Percentiles rank a stretch among this genome's conserved stretches.
phyloP scores from a whole-genome alignment of 768 basidiomycete genomes.

The Gyrodon lividus region DNA sequence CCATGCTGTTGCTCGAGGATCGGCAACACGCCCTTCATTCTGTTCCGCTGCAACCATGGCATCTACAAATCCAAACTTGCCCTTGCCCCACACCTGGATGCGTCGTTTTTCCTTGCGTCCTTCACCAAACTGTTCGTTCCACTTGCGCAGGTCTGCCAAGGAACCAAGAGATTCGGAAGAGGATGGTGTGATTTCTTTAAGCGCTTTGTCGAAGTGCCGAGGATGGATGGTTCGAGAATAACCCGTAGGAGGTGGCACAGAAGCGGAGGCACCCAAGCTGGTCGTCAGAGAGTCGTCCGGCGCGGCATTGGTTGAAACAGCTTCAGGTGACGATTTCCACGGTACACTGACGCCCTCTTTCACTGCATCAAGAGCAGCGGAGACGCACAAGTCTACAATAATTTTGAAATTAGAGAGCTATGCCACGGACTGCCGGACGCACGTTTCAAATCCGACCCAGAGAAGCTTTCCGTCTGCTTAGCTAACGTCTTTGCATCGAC shows the following conservation, averaged over 20 bases:
- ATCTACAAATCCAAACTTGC: slow-evolving; percentile 81
- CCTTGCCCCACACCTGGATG: slow-evolving; percentile 83
- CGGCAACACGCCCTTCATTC: slow-evolving; percentile 46
- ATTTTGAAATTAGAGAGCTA: slow-evolving; percentile 7
- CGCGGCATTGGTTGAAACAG: not conserved
- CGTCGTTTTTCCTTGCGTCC: slow-evolving; percentile 65
- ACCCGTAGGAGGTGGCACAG: slow-evolving; percentile 5
- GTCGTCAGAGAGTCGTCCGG: not conserved
- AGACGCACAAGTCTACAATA: slow-evolving; percentile 80
- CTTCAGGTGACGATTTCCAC: slow-evolving; percentile 46
- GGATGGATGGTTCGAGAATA: slow-evolving; percentile 43
- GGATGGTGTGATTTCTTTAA: slow-evolving; percentile 88
- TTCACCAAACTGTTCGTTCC: slow-evolving; percentile 95
- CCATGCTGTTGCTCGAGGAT: slow-evolving; percentile 13
- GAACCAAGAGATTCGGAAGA: slow-evolving; percentile 80
- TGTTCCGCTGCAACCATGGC: slow-evolving; percentile 29
- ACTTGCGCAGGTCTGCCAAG: slow-evolving; percentile 73
- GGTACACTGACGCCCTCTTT: slow-evolving; percentile 83
- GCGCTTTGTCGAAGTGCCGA: slow-evolving; percentile 78
- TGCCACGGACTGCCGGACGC: slow-evolving; percentile 26
- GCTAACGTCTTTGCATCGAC: slow-evolving; percentile 61
- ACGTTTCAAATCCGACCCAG: slow-evolving; percentile 96
- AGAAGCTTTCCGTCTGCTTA: slow-evolving; percentile 79
- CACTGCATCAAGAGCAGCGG: slow-evolving; percentile 87
- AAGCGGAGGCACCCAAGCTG: slow-evolving; percentile 5